Conservation (phyloP, 192 early-diverging fungal genomes). For the Chytriomyces sp. region DNA sequence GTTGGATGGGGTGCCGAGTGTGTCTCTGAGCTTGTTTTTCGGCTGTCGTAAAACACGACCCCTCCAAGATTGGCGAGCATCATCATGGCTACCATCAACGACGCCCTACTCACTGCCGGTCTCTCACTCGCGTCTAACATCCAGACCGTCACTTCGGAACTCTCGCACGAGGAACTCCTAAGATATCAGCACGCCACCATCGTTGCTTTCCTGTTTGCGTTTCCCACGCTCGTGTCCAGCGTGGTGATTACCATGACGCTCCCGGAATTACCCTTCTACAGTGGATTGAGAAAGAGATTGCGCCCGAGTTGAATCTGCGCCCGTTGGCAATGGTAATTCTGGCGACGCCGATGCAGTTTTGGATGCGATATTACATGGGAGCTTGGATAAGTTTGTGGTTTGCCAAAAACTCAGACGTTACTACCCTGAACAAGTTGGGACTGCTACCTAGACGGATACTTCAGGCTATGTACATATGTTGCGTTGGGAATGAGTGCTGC, state of each 20-base stretch:
- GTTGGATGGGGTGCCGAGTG: constrained; percentile 27
- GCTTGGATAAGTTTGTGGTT: constrained; percentile 65
- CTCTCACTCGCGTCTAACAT: constrained; percentile 39
- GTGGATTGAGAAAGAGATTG: constrained; percentile 50
- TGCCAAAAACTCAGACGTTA: constrained; percentile 63
- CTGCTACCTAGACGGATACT: neutral
- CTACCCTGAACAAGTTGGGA: too few species aligned
- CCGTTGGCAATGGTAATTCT: constrained; percentile 61
- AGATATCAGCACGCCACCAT: constrained; percentile 42
- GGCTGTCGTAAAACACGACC: constrained; percentile 56
- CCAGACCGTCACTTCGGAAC: constrained; percentile 31
- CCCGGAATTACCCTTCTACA: constrained; percentile 48
- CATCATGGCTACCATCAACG: constrained; percentile 60
- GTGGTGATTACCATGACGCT: constrained; percentile 78
- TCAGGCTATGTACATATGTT: constrained; percentile 77
- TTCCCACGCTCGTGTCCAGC: constrained; percentile 67
- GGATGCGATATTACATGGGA: constrained; percentile 70
- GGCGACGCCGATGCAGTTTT: constrained; percentile 74
- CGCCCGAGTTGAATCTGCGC: constrained; percentile 56
- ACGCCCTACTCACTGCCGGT: constrained; percentile 61
- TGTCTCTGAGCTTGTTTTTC: constrained; percentile 42
- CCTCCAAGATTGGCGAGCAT: constrained; percentile 60
- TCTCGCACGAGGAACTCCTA: constrained; percentile 50
- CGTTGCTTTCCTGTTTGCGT: constrained; percentile 60
- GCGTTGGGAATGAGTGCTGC: constrained; percentile 74